These are phyloP conservation scores for Kodamaea nitidulidarum DNA, from an alignment of 805 yeast species.

Conservation along the genomic window DNA sequence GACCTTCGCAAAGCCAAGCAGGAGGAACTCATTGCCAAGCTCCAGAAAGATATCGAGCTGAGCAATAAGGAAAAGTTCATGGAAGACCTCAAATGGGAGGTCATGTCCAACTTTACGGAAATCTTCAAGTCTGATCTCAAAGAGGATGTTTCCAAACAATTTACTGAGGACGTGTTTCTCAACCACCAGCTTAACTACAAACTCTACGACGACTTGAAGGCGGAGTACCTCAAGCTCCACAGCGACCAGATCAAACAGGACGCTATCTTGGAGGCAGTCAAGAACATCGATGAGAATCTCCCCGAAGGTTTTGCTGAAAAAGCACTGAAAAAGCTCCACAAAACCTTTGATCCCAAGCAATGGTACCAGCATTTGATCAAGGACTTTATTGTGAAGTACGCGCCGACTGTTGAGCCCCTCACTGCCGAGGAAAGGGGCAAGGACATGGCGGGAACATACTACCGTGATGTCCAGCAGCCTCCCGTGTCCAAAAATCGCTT, in stretches of 20 bases:
- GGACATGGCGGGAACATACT: conserved; percentile 10
- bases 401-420: conserved; percentile 13
- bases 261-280: conserved; percentile 14
- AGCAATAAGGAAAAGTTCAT: conserved; percentile 10
- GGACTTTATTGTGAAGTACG: conserved; percentile 12
- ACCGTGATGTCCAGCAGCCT: conserved; percentile 12
- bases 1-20: conserved; percentile 11
- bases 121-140: conserved; percentile 10
- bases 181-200: conserved; percentile 12
- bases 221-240: conserved; percentile 12
- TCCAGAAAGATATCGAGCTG: conserved; percentile 8
- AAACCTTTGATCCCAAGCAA: conserved; percentile 8
- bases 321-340: conserved; percentile 8
- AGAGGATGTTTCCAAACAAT: conserved; percentile 8
- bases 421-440: conserved; percentile 15
- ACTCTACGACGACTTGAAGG: conserved; percentile 14
- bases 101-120: conserved; percentile 11
- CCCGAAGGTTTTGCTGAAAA: conserved; percentile 10
- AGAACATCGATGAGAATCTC: conserved; percentile 7
- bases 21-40: conserved; percentile 9
- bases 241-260: conserved; percentile 9
- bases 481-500: conserved; percentile 13
- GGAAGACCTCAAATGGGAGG: conserved; percentile 8
- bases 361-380: conserved; percentile 13
- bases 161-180: conserved; percentile 13